Percentiles rank a stretch among this genome's conserved stretches.
Evolutionary conservation across 768 basidiomycete genomes (phyloP).

Genomic region (Termitomyces sp.): DNA sequence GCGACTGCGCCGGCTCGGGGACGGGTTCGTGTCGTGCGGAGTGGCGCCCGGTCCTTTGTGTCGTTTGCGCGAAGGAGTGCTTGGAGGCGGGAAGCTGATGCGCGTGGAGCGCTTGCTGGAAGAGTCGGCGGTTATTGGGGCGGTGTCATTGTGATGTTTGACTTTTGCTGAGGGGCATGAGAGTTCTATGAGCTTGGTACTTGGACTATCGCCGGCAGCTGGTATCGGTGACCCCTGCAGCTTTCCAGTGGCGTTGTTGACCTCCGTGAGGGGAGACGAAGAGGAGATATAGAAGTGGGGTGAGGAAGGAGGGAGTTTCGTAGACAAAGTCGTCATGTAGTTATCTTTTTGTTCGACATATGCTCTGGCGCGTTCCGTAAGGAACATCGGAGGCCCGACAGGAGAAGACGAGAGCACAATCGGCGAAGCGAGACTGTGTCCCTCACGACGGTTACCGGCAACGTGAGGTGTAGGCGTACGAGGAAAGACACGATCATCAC

Average conservation of each 20-base stretch:
- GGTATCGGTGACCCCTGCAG: neutral
- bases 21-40: neutral
- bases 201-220: neutral
- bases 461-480: constrained; percentile 4
- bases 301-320: neutral
- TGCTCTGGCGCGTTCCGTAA: neutral
- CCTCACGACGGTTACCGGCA: neutral
- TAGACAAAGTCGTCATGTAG: neutral
- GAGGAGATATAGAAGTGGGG: neutral
- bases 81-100: neutral
- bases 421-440: constrained; percentile 17
- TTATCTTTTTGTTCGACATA: neutral
- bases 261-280: constrained; percentile 7
- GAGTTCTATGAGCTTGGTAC: neutral
- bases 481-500: neutral
- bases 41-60: neutral
- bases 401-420: constrained; percentile 19
- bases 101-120: neutral
- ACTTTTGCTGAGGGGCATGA: neutral
- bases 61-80: neutral
- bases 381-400: neutral
- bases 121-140: neutral
- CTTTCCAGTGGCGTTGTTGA: constrained; percentile 5
- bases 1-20: constrained; percentile 7
- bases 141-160: neutral